Conservation (phyloP, 768 basidiomycete species). For the Rhizopogon rudus region DNA sequence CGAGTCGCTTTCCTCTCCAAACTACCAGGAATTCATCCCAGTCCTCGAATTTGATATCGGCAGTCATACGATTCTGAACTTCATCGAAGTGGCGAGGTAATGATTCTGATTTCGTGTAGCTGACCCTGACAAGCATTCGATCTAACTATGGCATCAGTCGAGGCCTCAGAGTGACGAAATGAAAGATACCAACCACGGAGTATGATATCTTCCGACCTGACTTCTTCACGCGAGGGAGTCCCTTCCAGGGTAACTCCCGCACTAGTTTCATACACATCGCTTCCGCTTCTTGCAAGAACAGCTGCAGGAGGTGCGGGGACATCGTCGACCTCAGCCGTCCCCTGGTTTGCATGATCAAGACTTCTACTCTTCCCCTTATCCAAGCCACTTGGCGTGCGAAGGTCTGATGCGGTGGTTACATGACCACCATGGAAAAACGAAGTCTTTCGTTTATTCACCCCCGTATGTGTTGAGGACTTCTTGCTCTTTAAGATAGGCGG, state of each 20-base stretch:
- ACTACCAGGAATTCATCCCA: constrained; percentile 84
- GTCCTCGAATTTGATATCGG: constrained; percentile 55
- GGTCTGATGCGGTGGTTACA: background rate
- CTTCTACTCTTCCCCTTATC: constrained; percentile 19
- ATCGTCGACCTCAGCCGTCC: constrained; percentile 12
- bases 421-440: background rate
- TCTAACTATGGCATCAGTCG: constrained; percentile 43
- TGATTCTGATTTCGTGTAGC: constrained; percentile 52
- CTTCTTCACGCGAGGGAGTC: constrained; percentile 13
- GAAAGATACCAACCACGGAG: constrained; percentile 59
- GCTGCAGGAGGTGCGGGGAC: constrained; percentile 50
- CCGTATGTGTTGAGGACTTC: background rate
- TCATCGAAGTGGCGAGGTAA: constrained; percentile 60
- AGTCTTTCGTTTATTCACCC: background rate
- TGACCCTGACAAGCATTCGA: constrained; percentile 82
- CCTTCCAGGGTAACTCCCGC: constrained; percentile 47
- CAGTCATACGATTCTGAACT: constrained; percentile 55
- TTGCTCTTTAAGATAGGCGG: constrained; percentile 18
- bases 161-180: background rate
- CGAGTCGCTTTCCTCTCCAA: constrained; percentile 73
- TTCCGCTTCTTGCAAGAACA: constrained; percentile 61
- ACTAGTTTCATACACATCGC: constrained; percentile 56
- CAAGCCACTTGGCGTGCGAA: background rate
- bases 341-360: constrained; percentile 15
- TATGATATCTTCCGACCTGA: constrained; percentile 48